Percentiles rank a stretch among this genome's conserved stretches.
Conservation (phyloP, 768 basidiomycete species). For the Aureoboletus auriporus region DNA sequence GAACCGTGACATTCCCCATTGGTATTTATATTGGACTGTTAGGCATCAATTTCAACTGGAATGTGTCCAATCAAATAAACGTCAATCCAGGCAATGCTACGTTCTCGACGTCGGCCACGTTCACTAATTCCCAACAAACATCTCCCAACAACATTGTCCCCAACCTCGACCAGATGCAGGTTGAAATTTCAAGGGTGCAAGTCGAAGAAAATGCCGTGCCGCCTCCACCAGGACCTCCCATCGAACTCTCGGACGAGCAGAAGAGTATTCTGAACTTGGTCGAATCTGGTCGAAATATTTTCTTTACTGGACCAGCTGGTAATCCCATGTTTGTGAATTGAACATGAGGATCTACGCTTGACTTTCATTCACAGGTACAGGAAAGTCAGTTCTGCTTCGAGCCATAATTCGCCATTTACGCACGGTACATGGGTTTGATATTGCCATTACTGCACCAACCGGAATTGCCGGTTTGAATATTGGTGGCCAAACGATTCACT, state of each 20-base stretch:
- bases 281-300: conserved; percentile 53
- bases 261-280: conserved; percentile 40
- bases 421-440: conserved; percentile 22
- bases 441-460: conserved; percentile 66
- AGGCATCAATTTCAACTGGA: conserved; percentile 21
- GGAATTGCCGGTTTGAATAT: conserved; percentile 70
- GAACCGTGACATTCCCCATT: no score
- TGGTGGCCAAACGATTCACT: conserved; percentile 64
- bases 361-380: conserved; percentile 43
- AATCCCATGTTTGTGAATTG: background rate
- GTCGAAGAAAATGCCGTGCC: background rate
- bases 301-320: conserved; percentile 79
- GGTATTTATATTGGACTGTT: background rate
- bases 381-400: conserved; percentile 68
- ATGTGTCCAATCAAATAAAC: conserved; percentile 7
- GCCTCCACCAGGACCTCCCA: conserved; percentile 1
- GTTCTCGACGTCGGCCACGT: conserved; percentile 7
- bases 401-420: conserved; percentile 48
- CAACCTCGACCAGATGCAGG: background rate
- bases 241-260: conserved; percentile 39
- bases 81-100: background rate
- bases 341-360: background rate
- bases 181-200: background rate
- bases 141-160: background rate
- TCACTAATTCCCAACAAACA: background rate